Conservation (phyloP, 2,329 filamentous ascomycete species). For the Cordyceps cateniannulata region DNA sequence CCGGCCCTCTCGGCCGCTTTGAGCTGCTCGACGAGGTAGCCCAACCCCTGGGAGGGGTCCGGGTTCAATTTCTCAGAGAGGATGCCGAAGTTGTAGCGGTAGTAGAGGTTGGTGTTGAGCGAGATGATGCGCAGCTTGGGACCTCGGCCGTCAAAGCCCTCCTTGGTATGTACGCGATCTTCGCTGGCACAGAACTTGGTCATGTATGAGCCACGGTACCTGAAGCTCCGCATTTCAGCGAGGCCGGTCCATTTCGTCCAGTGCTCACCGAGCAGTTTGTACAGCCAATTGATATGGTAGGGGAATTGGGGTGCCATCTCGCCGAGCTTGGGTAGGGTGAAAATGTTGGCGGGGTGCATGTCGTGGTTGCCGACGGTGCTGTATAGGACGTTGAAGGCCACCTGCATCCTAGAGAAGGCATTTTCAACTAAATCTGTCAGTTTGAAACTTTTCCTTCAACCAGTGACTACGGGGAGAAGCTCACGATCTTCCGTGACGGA, state of each 20-base stretch:
- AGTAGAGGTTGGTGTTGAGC: slow-evolving; percentile 54
- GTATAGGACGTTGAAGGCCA: slow-evolving; percentile 39
- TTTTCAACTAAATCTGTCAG: slow-evolving; percentile 28
- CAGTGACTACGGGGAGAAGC: slow-evolving; percentile 2
- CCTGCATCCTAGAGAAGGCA: slow-evolving; percentile 40
- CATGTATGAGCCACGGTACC: slow-evolving; percentile 47
- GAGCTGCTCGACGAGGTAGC: slow-evolving; percentile 48
- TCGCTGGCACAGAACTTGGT: slow-evolving; percentile 19
- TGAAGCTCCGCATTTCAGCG: too few relatives aligned
- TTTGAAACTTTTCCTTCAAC: too few relatives aligned
- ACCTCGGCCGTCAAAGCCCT: too few relatives aligned
- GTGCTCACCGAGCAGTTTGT: slow-evolving; percentile 38
- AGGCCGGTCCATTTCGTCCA: slow-evolving; percentile 43
- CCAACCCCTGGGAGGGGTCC: slow-evolving; percentile 46
- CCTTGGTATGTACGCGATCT: too few relatives aligned
- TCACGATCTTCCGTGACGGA: slow-evolving; percentile 27
- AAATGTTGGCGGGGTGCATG: slow-evolving; percentile 44
- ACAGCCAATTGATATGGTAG: slow-evolving; percentile 49
- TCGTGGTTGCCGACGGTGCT: slow-evolving; percentile 54
- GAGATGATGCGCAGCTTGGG: slow-evolving; percentile 52
- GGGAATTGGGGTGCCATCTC: too few relatives aligned
- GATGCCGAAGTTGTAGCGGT: slow-evolving; percentile 50
- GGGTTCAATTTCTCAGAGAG: slow-evolving; percentile 43
- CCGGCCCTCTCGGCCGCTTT: slow-evolving; percentile 43
- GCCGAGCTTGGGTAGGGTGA: too few relatives aligned